Evolutionary conservation across 768 basidiomycete species (phyloP).

Genomic region (Pleurotus eryngii): DNA sequence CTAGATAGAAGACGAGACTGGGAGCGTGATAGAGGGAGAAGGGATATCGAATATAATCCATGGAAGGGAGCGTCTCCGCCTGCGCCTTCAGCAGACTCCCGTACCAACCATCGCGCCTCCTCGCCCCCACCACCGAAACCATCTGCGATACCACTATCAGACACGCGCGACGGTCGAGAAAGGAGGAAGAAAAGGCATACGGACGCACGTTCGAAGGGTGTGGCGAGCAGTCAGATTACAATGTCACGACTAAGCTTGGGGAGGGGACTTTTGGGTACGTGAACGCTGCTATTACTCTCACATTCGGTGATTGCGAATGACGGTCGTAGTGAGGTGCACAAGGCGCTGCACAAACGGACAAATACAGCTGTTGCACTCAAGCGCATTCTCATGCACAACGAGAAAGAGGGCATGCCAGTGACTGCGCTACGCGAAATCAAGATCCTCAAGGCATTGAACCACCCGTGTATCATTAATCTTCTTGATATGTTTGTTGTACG

Average conservation of each 20-base stretch:
- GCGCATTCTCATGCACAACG: conserved; percentile 94
- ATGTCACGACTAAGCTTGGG: conserved; percentile 82
- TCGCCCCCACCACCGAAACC: conserved; percentile 19
- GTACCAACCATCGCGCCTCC: conserved; percentile 28
- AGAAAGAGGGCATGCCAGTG: conserved; percentile 95
- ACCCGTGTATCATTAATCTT: conserved; percentile 83
- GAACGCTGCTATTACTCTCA: conserved; percentile 1
- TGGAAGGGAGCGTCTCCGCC: conserved; percentile 9
- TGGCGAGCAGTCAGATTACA: conserved; percentile 73
- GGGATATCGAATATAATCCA: background rate
- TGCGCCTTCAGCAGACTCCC: conserved; percentile 19
- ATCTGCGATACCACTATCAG: conserved; percentile 36
- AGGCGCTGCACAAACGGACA: conserved; percentile 66
- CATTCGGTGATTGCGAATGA: conserved; percentile 9
- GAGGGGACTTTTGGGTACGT: conserved; percentile 96
- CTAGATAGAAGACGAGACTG: conserved; percentile 32
- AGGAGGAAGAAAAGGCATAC: conserved; percentile 68
- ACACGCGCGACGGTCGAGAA: conserved; percentile 45
- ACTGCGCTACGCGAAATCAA: conserved; percentile 97
- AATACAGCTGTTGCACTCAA: conserved; percentile 80
- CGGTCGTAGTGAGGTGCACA: conserved; percentile 77
- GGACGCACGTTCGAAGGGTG: conserved; percentile 67
- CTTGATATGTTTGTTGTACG: conserved; percentile 90
- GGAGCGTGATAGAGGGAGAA: conserved; percentile 19
- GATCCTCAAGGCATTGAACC: conserved; percentile 86